Evolutionary conservation across 495 filamentous ascomycete genomes (phyloP).

Genomic region (Beverwykella pulmonaria): DNA sequence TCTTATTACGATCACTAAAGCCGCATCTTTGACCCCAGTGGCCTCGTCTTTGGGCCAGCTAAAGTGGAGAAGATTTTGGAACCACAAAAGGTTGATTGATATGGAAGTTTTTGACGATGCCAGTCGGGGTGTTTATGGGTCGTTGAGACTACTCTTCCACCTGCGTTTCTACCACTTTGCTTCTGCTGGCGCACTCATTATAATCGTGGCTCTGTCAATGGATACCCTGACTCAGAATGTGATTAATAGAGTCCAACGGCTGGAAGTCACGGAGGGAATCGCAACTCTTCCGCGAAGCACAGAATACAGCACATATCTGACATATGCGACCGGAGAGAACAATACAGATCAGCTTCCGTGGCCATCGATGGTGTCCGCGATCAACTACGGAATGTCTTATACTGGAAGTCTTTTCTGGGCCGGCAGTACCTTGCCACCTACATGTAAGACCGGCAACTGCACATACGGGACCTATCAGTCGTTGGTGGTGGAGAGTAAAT

Average conservation of each 20-base stretch:
- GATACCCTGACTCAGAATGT: conserved; percentile 25
- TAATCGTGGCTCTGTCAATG: conserved; percentile 9
- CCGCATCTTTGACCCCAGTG: conserved; percentile 11
- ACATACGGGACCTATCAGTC: conserved; percentile 22
- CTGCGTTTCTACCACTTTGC: conserved; percentile 23
- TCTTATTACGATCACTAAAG: conserved; percentile 19
- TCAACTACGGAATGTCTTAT: conserved; percentile 17
- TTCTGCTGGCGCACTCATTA: conserved; percentile 19
- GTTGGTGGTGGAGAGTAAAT: conserved; percentile 4
- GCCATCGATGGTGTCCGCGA: conserved; percentile 12
- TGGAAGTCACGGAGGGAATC: background rate
- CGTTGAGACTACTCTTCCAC: conserved; percentile 2
- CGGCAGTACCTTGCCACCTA: background rate
- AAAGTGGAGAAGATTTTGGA: conserved; percentile 25
- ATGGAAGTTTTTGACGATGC: conserved; percentile 26
- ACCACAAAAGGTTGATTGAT: conserved; percentile 7
- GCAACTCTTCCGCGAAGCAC: conserved; percentile 11
- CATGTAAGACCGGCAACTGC: conserved; percentile 19
- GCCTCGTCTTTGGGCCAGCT: conserved; percentile 12
- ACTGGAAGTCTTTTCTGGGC: conserved; percentile 7
- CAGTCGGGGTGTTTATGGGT: conserved; percentile 16
- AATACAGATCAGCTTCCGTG: conserved; percentile 3
- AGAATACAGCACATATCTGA: background rate
- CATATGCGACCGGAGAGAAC: conserved; percentile 2
- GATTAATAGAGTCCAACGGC: background rate